phyloP scores from a whole-genome alignment of 164 flowering plant genomes.

The Vitis amurensis region DNA sequence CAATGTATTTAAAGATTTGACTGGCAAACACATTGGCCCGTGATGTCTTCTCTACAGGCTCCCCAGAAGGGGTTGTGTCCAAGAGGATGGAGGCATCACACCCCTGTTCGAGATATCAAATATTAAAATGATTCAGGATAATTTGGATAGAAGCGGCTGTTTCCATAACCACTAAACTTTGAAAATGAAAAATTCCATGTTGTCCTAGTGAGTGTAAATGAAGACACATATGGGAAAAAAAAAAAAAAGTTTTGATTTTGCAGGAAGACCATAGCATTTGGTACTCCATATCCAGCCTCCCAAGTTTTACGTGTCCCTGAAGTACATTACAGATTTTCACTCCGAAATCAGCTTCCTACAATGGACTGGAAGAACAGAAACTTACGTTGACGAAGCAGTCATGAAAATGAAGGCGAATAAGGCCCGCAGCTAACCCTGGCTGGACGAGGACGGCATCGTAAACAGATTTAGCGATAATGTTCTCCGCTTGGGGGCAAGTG shows the following conservation, averaged over 20 bases:
- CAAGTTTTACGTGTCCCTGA: too few relatives aligned
- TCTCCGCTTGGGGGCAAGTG: conserved; percentile 25
- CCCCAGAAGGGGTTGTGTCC: conserved; percentile 18
- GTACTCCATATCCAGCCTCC: too few relatives aligned
- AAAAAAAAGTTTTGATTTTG: too few relatives aligned
- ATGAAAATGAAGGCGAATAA: conserved; percentile 30
- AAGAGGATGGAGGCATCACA: conserved; percentile 37
- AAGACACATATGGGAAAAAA: too few relatives aligned
- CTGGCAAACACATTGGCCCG: conserved; percentile 15
- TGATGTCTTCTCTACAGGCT: conserved; percentile 22
- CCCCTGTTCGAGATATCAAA: conserved; percentile 23
- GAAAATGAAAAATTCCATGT: too few relatives aligned
- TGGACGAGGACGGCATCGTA: neutral
- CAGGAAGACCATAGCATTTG: too few relatives aligned
- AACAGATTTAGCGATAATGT: conserved; percentile 6
- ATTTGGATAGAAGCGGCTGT: too few relatives aligned
- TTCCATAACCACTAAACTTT: too few relatives aligned
- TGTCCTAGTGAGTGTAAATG: too few relatives aligned
- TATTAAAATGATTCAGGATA: too few relatives aligned
- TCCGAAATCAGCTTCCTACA: too few relatives aligned
- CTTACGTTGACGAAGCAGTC: conserved; percentile 35
- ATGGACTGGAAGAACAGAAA: neutral
- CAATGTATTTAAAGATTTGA: conserved; percentile 24
- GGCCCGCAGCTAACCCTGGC: conserved; percentile 7
- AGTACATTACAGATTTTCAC: neutral